Evolutionary conservation across 2,329 filamentous ascomycete genomes (phyloP).

Genomic region (Aspergillus tamarii): DNA sequence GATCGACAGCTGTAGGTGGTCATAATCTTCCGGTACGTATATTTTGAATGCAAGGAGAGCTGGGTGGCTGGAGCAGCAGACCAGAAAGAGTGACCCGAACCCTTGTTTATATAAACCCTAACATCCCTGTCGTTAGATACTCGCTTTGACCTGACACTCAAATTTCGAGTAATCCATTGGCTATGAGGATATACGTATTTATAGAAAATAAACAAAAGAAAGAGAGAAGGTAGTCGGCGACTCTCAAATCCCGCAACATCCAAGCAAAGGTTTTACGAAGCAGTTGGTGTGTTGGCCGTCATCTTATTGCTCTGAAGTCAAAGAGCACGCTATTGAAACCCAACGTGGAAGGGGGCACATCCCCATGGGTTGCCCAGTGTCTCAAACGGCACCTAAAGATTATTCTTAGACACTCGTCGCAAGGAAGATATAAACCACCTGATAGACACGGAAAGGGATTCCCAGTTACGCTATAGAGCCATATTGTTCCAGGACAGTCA

Average conservation of each 20-base stretch:
- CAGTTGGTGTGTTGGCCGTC: not conserved
- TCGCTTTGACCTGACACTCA: not conserved
- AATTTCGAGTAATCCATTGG: constrained; percentile 1
- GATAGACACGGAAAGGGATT: not conserved
- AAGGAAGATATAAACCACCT: not conserved
- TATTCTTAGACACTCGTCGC: not conserved
- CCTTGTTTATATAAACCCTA: not conserved
- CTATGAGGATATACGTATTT: not conserved
- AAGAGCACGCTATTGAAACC: not conserved
- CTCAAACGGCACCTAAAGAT: not conserved
- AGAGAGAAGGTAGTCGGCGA: not conserved
- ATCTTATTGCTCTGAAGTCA: not conserved
- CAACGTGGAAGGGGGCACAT: not conserved
- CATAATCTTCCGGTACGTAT: not conserved
- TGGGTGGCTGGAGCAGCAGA: not conserved
- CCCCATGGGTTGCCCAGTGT: not conserved
- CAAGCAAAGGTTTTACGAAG: not conserved
- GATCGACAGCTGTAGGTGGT: not conserved
- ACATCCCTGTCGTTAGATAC: not conserved
- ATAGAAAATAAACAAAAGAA: not conserved
- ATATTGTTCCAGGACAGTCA: not conserved
- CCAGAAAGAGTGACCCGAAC: not conserved
- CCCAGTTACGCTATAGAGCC: not conserved
- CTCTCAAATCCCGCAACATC: not conserved
- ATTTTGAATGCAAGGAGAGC: not conserved